Conservation (phyloP, 2,329 filamentous ascomycete species). For the Sporothrix sp. region DNA sequence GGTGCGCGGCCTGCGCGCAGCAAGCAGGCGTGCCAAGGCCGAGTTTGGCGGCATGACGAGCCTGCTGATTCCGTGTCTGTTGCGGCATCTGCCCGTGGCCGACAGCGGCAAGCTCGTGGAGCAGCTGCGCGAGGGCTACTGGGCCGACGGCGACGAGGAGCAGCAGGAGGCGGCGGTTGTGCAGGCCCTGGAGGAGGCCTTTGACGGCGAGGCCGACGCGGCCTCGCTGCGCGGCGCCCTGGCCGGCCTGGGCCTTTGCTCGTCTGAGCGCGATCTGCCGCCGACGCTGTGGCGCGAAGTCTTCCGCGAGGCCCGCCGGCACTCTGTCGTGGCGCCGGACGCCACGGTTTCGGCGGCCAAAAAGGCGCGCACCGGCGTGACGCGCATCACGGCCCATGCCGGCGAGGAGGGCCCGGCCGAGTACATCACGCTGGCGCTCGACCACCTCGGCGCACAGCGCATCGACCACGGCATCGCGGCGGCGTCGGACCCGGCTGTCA, state of each 20-base stretch:
- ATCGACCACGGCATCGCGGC: conserved; percentile 69
- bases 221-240: conserved; percentile 13
- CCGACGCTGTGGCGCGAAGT: conserved; percentile 48
- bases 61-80: conserved; percentile 60
- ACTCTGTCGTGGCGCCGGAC: conserved; percentile 29
- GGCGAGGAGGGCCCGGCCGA: conserved; percentile 63
- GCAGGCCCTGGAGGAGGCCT: conserved; percentile 5
- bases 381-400: conserved; percentile 58
- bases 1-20: conserved; percentile 51
- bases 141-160: conserved; percentile 19
- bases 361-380: conserved; percentile 28
- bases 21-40: conserved; percentile 47
- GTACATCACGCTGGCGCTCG: conserved; percentile 56
- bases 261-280: conserved; percentile 28
- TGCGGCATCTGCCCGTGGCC: conserved; percentile 56
- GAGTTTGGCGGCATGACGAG: conserved; percentile 53
- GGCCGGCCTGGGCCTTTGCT: conserved; percentile 24
- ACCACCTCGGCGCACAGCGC: conserved; percentile 50
- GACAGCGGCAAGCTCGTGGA: conserved; percentile 42
- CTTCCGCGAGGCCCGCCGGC: conserved; percentile 41
- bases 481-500: conserved; percentile 47
- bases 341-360: conserved; percentile 18
- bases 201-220: neutral
- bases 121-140: conserved; percentile 34
- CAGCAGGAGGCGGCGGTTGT: conserved; percentile 6